A percentile compares a stretch with the other conserved stretches of the same genome.
These are phyloP conservation scores for Lentinula sp. DNA, from an alignment of 768 basidiomycete genomes.

Conservation along the genomic window DNA sequence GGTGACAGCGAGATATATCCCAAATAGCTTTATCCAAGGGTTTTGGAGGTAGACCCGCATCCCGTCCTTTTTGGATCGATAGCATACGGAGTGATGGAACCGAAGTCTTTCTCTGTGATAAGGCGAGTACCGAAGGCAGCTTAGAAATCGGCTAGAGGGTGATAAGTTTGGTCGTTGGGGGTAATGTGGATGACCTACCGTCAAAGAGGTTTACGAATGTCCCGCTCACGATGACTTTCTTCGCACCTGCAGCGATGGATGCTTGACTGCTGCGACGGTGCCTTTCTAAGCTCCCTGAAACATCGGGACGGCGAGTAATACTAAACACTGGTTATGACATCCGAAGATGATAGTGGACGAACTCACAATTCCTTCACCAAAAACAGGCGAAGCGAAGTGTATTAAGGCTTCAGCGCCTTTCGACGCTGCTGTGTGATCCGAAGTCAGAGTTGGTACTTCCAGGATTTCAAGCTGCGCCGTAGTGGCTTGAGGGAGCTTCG, in stretches of 20 bases:
- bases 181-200: neutral
- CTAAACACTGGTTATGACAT: neutral
- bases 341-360: neutral
- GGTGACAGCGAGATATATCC: constrained; percentile 2
- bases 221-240: constrained; percentile 9
- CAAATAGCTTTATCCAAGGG: constrained; percentile 1
- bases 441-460: neutral
- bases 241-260: constrained; percentile 4
- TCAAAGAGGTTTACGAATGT: constrained; percentile 6
- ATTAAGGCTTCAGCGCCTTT: constrained; percentile 10
- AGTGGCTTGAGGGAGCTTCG: neutral
- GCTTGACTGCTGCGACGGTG: constrained; percentile 2
- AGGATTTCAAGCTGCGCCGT: neutral
- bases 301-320: no score
- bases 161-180: neutral
- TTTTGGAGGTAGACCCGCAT: neutral
- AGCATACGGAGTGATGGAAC: constrained; percentile 3
- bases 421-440: constrained; percentile 8
- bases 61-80: neutral
- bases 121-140: constrained; percentile 1
- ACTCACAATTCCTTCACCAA: neutral
- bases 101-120: constrained; percentile 4
- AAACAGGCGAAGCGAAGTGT: constrained; percentile 1
- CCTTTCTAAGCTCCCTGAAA: constrained; percentile 3
- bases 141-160: neutral